Evolutionary conservation across 2,329 filamentous ascomycete species (phyloP).

Genomic region (Periconia macrospinosa): DNA sequence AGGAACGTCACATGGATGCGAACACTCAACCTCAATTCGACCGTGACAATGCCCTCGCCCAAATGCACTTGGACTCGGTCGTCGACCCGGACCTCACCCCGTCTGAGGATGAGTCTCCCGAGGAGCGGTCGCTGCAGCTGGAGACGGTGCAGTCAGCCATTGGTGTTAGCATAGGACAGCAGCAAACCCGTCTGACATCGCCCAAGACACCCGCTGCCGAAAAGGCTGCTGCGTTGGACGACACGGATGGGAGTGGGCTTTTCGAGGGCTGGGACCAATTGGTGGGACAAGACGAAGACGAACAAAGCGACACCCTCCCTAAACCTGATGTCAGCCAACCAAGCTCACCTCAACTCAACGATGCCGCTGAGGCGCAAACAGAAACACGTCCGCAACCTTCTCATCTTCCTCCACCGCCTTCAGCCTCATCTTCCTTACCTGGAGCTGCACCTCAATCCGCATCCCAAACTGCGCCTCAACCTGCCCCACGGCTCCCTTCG

Average conservation of each 20-base stretch:
- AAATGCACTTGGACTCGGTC: slow-evolving; percentile 46
- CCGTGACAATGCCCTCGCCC: slow-evolving; percentile 43
- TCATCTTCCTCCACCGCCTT: neutral
- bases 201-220: slow-evolving; percentile 61
- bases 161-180: slow-evolving; percentile 61
- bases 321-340: neutral
- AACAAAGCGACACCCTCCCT: slow-evolving; percentile 10
- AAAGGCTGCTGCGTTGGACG: slow-evolving; percentile 60
- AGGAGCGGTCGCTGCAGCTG: slow-evolving; percentile 31
- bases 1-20: neutral
- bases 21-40: slow-evolving; percentile 6
- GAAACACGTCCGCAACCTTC: neutral
- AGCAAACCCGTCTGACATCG: slow-evolving; percentile 60
- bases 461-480: slow-evolving; percentile 11
- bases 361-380: neutral
- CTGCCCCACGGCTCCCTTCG: slow-evolving; percentile 43
- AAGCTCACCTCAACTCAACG: too few relatives aligned
- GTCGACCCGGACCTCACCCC: slow-evolving; percentile 46
- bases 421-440: neutral
- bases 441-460: neutral
- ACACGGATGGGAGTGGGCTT: slow-evolving; percentile 47
- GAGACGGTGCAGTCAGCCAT: slow-evolving; percentile 52
- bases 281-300: slow-evolving; percentile 22
- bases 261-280: slow-evolving; percentile 48
- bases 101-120: slow-evolving; percentile 47